Base-by-base conservation (phyloP, 1,139 yeast genomes). In the Sugiyamaella pinicola region DNA sequence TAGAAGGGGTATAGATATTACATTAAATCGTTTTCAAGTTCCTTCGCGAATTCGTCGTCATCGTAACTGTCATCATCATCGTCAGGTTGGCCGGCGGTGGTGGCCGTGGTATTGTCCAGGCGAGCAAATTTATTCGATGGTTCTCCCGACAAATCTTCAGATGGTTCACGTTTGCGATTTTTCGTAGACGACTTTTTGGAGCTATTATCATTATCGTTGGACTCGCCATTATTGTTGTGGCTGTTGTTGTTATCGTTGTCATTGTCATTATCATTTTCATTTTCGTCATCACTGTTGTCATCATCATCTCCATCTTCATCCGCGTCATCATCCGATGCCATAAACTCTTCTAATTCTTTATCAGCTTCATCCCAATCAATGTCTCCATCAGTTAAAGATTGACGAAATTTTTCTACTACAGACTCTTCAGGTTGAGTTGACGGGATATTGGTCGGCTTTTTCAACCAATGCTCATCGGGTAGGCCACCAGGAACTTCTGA, bases 381-480 rank as follows among this genome's bases (percentile, higher is more conserved):
- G 15, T 66, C 66, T n/a, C 69, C 69, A 24, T 69, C 65, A 48
- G 62, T 64, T 24, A 70, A 53, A 0, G 69, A 61, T 39, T 66
- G 54, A 44, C 64, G 66, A 58, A 72, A 69, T 42, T 62, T 62
- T 12, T 63, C 68, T 1, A 62, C 62, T 22, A 65, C 70, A 8
- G 51, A 41, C 21, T 49, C 50, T 28, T 49, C 48, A 18, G 45
- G 34, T 19, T 51, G 47, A 4, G 38, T 12, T 61, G 59, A 29
- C 58, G 62, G 1, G 49, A 57, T 24, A 2, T 15, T 3, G 18
- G 21, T 31, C 28, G 46, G 24, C 19, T 34, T 35, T 33, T 33
- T 60, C 76, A 12, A 17, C 49, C 73, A 79, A 10, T 75, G 80
- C 26, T 74, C 84, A 6, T 78, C 83, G 51, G 79, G 76, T 21